phyloP scores from a whole-genome alignment of 2,329 filamentous ascomycete species.

The Microdochium bolleyi region DNA sequence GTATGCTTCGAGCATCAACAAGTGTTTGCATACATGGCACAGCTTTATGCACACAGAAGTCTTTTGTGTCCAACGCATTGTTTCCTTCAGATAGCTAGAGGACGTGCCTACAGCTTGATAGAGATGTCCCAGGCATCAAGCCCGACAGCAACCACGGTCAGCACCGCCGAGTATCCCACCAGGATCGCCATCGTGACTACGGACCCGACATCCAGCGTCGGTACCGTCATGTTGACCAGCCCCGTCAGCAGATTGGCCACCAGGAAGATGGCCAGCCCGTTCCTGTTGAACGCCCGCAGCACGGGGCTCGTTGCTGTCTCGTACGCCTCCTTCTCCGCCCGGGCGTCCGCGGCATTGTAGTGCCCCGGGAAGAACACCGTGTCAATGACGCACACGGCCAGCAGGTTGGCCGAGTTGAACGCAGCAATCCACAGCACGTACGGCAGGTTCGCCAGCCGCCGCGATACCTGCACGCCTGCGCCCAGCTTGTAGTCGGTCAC shows the following conservation, averaged over 20 bases:
- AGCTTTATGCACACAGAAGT: too few species aligned
- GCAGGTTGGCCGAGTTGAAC: conserved; percentile 80
- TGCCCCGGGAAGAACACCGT: conserved; percentile 67
- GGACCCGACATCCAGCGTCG: conserved; percentile 66
- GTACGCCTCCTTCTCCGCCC: conserved; percentile 56
- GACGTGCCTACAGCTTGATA: conserved; percentile 56
- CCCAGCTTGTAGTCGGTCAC: conserved; percentile 63
- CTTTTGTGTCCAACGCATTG: too few species aligned
- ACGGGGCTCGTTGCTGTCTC: conserved; percentile 69
- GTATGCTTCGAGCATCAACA: too few species aligned
- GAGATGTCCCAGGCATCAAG: conserved; percentile 60
- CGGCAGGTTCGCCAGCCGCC: conserved; percentile 84
- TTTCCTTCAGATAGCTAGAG: too few species aligned
- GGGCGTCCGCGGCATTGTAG: conserved; percentile 47
- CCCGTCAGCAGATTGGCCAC: conserved; percentile 86
- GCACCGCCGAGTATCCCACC: conserved; percentile 57
- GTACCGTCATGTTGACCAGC: conserved; percentile 76
- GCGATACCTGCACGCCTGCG: conserved; percentile 69
- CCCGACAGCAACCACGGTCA: conserved; percentile 61
- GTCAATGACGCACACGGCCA: conserved; percentile 72
- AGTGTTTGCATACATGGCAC: too few species aligned
- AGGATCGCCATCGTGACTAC: conserved; percentile 65
- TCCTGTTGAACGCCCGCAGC: conserved; percentile 79
- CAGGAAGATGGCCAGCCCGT: conserved; percentile 79
- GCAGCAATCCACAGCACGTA: conserved; percentile 91